Evolutionary conservation across 305 asterid species (phyloP), one percentile per base, ranked within the genome.

Genomic region (Vinca major): DNA sequence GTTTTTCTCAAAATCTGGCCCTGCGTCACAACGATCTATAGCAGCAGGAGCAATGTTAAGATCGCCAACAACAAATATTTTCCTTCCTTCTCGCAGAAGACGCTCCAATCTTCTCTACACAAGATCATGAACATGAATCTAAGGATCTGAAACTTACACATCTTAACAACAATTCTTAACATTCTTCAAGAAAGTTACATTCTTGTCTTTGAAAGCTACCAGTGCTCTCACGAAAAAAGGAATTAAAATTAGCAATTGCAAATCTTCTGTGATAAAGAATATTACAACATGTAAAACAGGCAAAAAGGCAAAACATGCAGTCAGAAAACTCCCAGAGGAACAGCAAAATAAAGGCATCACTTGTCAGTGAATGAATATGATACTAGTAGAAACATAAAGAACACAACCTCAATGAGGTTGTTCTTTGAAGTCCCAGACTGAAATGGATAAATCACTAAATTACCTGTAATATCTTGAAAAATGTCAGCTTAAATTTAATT

Each of bases 11-110:
- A 90, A 92, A 79, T 85, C 95, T 40, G 95, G 89, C 62, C 82
- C 94, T 60, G 97, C 96, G 57, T 90, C 98, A 78, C 98, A 92
- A 45, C 96, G 83, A 75, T 92, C 98, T 58, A 88, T 82, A 51
- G 86, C 77, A 72, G 77, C 75, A 66, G 98, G 98, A 66, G 97
- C 89, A 79, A 92, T 88, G 70, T 90, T 92, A 68, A 92, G 95
- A 82, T 92, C 98, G 74, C 98, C 98, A 68, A 90, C 94, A 72
- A 92, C 89, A 76, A 90, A 41, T 67, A 92, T 71, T 75, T 86
- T 82, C 47, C 92, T 79, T 66, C 97, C 92, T 80, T 78, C 85
- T 65, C 21, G 77, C 77, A 90, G 75, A 72, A 92, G 88, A 74
- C 75, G 78, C 75, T 86, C 94, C 95, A 96, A 92, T 80, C 97